Conservation (phyloP, 192 early-diverging fungal species). For the Oehlia diaphana region DNA sequence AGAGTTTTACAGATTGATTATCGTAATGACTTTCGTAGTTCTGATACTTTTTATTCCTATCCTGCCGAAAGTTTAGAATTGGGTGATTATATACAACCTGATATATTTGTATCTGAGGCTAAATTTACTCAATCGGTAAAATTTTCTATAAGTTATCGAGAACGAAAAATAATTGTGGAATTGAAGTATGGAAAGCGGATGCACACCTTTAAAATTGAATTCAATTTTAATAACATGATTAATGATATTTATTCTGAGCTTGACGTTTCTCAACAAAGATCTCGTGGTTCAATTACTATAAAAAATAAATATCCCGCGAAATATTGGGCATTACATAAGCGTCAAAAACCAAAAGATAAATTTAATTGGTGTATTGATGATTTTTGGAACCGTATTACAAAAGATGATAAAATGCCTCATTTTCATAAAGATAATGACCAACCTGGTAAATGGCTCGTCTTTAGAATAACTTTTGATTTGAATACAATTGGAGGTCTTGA, state of each 20-base stretch:
- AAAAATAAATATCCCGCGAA: slow-evolving; percentile 41
- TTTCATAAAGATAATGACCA: slow-evolving; percentile 29
- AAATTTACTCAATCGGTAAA: background rate
- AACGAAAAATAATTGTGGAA: slow-evolving; percentile 26
- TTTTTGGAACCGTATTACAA: slow-evolving; percentile 34
- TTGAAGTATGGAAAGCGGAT: slow-evolving; percentile 13
- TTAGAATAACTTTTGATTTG: no score
- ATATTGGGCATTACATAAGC: slow-evolving; percentile 37
- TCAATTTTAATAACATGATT: slow-evolving; percentile 37
- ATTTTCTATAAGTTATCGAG: slow-evolving; percentile 29
- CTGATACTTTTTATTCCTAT: background rate
- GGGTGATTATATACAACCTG: slow-evolving; percentile 25
- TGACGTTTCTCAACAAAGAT: slow-evolving; percentile 1
- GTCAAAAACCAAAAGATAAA: background rate
- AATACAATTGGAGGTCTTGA: background rate
- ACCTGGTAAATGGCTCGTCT: background rate
- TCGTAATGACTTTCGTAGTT: no score
- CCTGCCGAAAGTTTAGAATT: slow-evolving; percentile 23
- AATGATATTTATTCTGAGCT: slow-evolving; percentile 30
- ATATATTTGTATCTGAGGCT: slow-evolving; percentile 34
- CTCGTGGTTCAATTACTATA: slow-evolving; percentile 36
- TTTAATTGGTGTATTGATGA: slow-evolving; percentile 25
- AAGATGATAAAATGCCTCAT: slow-evolving; percentile 15
- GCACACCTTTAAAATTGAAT: slow-evolving; percentile 26
- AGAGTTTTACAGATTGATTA: slow-evolving; percentile 24